These are phyloP conservation scores for Sarocladiaceae sp. DNA, from an alignment of 2,329 filamentous ascomycete species.

Conservation along the genomic window DNA sequence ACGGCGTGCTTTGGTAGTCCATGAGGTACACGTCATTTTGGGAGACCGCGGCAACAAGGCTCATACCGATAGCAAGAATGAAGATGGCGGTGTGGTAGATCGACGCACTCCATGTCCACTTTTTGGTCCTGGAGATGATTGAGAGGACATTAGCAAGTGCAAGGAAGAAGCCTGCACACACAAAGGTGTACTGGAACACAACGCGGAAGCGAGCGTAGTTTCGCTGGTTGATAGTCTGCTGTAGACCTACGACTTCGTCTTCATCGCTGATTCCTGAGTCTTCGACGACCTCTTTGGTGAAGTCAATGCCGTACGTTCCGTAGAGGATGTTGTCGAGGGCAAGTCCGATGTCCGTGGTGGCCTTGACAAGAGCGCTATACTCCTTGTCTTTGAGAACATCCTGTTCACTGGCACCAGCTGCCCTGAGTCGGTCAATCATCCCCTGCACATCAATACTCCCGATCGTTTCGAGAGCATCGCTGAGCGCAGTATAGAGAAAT, in stretches of 20 bases:
- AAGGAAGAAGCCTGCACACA: slow-evolving; percentile 27
- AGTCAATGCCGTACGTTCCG: slow-evolving; percentile 25
- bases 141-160: slow-evolving; percentile 26
- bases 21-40: slow-evolving; percentile 14
- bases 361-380: slow-evolving; percentile 15
- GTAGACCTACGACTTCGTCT: slow-evolving; percentile 14
- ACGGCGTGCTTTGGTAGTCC: slow-evolving; percentile 22
- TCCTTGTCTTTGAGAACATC: slow-evolving; percentile 10
- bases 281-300: slow-evolving; percentile 15
- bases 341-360: slow-evolving; percentile 20
- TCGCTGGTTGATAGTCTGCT: slow-evolving; percentile 19
- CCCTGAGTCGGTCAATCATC: slow-evolving; percentile 13
- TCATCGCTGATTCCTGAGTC: slow-evolving; percentile 11
- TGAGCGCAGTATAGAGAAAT: not conserved
- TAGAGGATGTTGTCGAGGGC: slow-evolving; percentile 27
- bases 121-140: slow-evolving; percentile 24
- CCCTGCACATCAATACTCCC: slow-evolving; percentile 15
- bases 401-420: no score
- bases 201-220: slow-evolving; percentile 23
- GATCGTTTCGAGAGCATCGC: slow-evolving; percentile 12
- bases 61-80: slow-evolving; percentile 24
- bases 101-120: slow-evolving; percentile 27
- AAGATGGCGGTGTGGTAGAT: slow-evolving; percentile 24
- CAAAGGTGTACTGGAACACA: slow-evolving; percentile 31
- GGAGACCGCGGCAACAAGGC: slow-evolving; percentile 23